phyloP scores from a whole-genome alignment of 441 rosid genomes.

The Syzygium malaccense region DNA sequence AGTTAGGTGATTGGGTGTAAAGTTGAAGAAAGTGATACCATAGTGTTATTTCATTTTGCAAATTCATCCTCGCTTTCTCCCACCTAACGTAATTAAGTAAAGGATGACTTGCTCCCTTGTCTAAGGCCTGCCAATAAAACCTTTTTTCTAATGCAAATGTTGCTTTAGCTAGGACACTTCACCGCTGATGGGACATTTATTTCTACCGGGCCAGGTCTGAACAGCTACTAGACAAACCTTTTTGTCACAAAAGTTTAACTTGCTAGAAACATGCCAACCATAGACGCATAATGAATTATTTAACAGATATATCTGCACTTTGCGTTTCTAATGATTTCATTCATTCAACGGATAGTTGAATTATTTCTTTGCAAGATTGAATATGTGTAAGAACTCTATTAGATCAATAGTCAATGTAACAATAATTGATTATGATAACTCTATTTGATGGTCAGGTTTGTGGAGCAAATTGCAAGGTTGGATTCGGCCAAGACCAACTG shows the following conservation, averaged over 20 bases:
- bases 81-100: neutral
- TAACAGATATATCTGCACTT: too few species aligned
- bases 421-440: too few species aligned
- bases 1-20: neutral
- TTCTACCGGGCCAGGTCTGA: neutral
- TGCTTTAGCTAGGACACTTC: neutral
- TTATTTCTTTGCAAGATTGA: too few species aligned
- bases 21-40: neutral
- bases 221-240: neutral
- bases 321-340: too few species aligned
- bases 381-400: too few species aligned
- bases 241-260: neutral
- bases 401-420: too few species aligned
- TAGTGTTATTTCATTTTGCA: neutral
- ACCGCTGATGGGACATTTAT: neutral
- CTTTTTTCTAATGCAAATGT: neutral
- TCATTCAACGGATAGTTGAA: too few species aligned
- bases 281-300: too few species aligned
- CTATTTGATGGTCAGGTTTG: too few species aligned
- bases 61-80: neutral
- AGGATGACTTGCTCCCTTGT: neutral
- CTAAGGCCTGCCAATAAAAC: neutral
- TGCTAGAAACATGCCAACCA: too few species aligned
- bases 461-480: too few species aligned
- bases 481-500: too few species aligned